Percentiles rank a stretch among this genome's conserved stretches.
Conservation (phyloP, 768 basidiomycete genomes). For the Tricholoma bakamatsutake region DNA sequence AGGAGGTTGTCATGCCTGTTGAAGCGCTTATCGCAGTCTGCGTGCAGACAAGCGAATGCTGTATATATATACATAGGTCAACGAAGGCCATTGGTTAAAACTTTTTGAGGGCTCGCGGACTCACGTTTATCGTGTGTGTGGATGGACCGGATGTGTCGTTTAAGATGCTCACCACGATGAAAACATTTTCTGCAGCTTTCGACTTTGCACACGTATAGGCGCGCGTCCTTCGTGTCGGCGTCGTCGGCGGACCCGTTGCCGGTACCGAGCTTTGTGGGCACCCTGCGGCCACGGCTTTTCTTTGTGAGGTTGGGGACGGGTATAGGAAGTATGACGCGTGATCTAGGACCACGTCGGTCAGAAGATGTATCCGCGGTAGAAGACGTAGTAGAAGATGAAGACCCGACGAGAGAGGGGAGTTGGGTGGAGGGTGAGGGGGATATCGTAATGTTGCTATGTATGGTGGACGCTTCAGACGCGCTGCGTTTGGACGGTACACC, state of each 20-base stretch:
- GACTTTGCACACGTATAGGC: slow-evolving; percentile 57
- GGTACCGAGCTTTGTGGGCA: slow-evolving; percentile 43
- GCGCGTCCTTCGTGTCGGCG: slow-evolving; percentile 15
- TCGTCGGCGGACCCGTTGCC: slow-evolving; percentile 9
- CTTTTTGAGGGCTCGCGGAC: slow-evolving; percentile 25
- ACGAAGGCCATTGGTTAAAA: neutral
- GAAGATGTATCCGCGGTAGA: neutral
- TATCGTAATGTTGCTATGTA: neutral
- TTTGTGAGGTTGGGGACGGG: slow-evolving; percentile 77
- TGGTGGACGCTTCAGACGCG: neutral
- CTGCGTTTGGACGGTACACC: neutral
- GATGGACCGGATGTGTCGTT: slow-evolving; percentile 68
- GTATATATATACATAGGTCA: slow-evolving; percentile 1
- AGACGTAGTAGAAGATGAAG: slow-evolving; percentile 8
- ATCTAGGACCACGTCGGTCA: slow-evolving; percentile 40
- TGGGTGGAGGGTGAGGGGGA: slow-evolving; percentile 3
- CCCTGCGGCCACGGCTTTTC: slow-evolving; percentile 73
- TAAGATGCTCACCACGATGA: slow-evolving; percentile 69
- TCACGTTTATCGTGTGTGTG: slow-evolving; percentile 76
- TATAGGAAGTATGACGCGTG: slow-evolving; percentile 53
- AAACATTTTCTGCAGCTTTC: slow-evolving; percentile 71
- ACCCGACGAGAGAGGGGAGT: slow-evolving; percentile 10
- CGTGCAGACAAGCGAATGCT: slow-evolving; percentile 72
- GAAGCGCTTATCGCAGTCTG: slow-evolving; percentile 65
- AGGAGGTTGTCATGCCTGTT: slow-evolving; percentile 77